Conservation (phyloP, 129 eudicot species). For the Logfia minima region DNA sequence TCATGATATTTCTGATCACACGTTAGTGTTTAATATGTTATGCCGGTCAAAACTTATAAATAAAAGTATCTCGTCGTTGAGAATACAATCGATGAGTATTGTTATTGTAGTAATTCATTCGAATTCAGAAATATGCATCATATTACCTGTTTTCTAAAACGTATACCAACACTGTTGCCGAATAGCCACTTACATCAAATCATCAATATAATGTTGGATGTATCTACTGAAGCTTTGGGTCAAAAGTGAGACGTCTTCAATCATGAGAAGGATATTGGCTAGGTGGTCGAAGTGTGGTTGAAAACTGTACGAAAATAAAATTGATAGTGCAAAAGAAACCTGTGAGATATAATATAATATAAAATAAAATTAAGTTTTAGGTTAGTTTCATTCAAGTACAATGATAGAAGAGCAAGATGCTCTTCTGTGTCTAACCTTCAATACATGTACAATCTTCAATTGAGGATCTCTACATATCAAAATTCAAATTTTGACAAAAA, state of each 20-base stretch:
- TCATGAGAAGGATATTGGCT: background rate
- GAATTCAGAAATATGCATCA: background rate
- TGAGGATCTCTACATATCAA: background rate
- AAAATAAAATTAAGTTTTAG: background rate
- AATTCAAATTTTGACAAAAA: background rate
- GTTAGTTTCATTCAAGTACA: background rate
- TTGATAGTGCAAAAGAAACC: background rate
- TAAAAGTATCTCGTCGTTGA: background rate
- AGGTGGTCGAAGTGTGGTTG: background rate
- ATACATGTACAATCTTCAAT: background rate
- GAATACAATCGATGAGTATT: background rate
- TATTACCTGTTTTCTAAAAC: too few species aligned
- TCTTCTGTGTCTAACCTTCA: background rate
- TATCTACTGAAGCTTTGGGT: background rate
- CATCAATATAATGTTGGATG: background rate
- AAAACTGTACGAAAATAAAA: background rate
- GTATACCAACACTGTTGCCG: background rate
- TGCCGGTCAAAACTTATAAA: background rate
- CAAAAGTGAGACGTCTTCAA: background rate
- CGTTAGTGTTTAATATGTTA: conserved; percentile 6
- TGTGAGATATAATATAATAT: too few species aligned
- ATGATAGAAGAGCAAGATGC: background rate
- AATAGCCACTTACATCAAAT: background rate
- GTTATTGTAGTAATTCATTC: background rate
- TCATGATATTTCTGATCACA: background rate